Evolutionary conservation across 345 rosid genomes (phyloP), one percentile per base, ranked within the genome.

Genomic region (Salix suchowensis): DNA sequence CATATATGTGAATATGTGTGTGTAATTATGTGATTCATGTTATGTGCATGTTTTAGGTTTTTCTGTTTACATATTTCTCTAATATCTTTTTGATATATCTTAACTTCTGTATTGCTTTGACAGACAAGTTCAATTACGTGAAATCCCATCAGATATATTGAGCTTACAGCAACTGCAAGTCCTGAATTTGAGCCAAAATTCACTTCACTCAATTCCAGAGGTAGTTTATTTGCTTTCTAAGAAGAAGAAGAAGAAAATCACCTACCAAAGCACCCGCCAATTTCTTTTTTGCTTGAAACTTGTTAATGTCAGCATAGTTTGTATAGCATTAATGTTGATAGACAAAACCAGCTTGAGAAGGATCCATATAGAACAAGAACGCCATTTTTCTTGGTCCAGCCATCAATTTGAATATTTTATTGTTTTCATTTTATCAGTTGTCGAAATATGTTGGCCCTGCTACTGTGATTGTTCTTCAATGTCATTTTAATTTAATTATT

Each of bases 171-270:
- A 89, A 36, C 81, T 95, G 73, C 80, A 74, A 75, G 88, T 90
- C 82, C 94, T 95, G 68, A 89, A 88, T 88, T 76, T 95, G 92
- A 85, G 94, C 84, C 96, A 89, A 81, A 95, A 93, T 79, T 85
- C 88, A 54, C 87, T 95, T 78, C 93, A 89, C 70, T 84, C 84
- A 7, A 83, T 95, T 75, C 90, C 92, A 32, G 89, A 85, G 92
- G 98, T 91, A 82, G 55, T 74, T 75, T 71, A 21, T 12, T 71
- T 74, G 65, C 19, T 78, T 21, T n/a, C n/a, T 2, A 42, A 52
- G 1, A 37, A 16, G 4, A 32, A 4, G 4, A 32, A 32, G 0
- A 28, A 6, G 6, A 40, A 40, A 2, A 9, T 34, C 60, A 24
- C 5, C 42, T 28, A 18, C 23, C 2, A 13, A 23, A 58, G 23